A percentile compares a stretch with the other conserved stretches of the same genome.
phyloP scores from a whole-genome alignment of 1,284 basidiomycete species.

The Pholiota adiposa region DNA sequence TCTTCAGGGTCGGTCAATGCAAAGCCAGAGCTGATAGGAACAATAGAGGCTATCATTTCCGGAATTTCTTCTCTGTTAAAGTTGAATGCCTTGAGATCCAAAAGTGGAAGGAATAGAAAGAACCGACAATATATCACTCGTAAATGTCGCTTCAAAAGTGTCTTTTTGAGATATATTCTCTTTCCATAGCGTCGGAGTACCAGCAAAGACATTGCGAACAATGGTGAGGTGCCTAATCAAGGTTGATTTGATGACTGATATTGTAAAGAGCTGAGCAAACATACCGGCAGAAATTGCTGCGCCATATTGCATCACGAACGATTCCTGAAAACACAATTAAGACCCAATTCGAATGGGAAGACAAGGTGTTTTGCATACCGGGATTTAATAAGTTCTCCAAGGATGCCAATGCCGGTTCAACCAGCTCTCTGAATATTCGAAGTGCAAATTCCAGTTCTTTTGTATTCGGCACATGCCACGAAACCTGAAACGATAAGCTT shows the following conservation, averaged over 20 bases:
- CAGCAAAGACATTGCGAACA: constrained; percentile 70
- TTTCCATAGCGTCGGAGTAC: constrained; percentile 66
- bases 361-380: constrained; percentile 37
- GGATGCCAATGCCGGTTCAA: constrained; percentile 65
- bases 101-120: background rate
- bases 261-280: no score
- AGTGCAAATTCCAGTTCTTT: constrained; percentile 81
- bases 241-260: background rate
- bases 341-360: background rate
- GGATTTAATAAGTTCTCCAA: constrained; percentile 66
- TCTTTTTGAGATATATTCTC: constrained; percentile 53
- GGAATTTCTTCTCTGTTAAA: constrained; percentile 61
- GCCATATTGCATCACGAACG: constrained; percentile 69
- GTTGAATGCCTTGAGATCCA: constrained; percentile 3
- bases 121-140: constrained; percentile 66
- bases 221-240: constrained; percentile 57
- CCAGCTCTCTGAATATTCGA: constrained; percentile 73
- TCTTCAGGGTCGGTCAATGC: constrained; percentile 72
- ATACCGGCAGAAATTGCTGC: constrained; percentile 88
- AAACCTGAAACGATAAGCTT: constrained; percentile 49
- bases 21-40: constrained; percentile 68
- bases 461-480: constrained; percentile 76
- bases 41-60: constrained; percentile 70
- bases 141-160: constrained; percentile 40
- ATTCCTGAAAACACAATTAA: constrained; percentile 29